A percentile compares a stretch with the other conserved stretches of the same genome.
Conservation (phyloP, 371 early-diverging fungal species). For the Apophysomyces trapeziformis region DNA sequence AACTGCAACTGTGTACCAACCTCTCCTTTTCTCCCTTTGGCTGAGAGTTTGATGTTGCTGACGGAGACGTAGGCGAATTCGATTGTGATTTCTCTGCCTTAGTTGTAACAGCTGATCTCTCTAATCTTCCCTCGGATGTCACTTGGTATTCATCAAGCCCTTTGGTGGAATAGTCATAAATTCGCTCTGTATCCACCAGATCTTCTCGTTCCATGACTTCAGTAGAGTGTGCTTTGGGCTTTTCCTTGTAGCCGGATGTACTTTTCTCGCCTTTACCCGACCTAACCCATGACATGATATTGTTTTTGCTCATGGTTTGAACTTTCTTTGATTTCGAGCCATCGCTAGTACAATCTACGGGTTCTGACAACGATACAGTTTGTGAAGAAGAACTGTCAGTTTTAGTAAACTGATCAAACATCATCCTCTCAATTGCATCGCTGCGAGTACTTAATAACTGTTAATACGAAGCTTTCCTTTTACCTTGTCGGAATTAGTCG, state of each 20-base stretch:
- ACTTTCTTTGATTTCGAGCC: background rate
- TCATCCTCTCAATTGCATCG: slow-evolving; percentile 59
- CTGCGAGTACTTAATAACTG: slow-evolving; percentile 27
- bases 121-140: background rate
- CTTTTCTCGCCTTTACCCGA: slow-evolving; percentile 15
- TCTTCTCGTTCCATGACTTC: background rate
- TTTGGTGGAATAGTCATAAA: slow-evolving; percentile 33
- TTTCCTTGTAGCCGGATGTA: background rate
- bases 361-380: slow-evolving; percentile 14
- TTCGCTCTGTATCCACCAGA: slow-evolving; percentile 26
- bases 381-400: slow-evolving; percentile 13
- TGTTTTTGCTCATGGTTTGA: slow-evolving; percentile 12
- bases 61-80: background rate
- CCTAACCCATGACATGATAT: slow-evolving; percentile 33
- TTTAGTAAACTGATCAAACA: slow-evolving; percentile 51
- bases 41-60: background rate
- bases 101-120: background rate
- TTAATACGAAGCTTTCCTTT: background rate
- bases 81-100: background rate
- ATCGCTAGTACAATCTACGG: slow-evolving; percentile 10
- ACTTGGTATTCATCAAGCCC: slow-evolving; percentile 16
- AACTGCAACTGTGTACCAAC: slow-evolving; percentile 11
- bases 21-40: slow-evolving; percentile 34
- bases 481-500: slow-evolving; percentile 64
- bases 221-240: background rate